phyloP scores from a whole-genome alignment of 140 eudicot genomes.

The Cichorium intybus region DNA sequence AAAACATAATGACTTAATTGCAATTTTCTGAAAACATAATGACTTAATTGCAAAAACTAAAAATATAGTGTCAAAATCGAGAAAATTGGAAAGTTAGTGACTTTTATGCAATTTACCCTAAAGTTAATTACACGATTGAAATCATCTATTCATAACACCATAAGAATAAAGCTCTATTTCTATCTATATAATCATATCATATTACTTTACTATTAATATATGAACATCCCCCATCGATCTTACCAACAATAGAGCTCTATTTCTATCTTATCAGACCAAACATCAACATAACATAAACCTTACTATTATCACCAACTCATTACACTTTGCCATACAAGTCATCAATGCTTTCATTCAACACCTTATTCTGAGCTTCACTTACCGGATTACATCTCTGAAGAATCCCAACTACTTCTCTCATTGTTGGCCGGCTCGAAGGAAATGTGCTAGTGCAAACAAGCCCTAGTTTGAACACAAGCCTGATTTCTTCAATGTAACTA shows the following conservation, averaged over 20 bases:
- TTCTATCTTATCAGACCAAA: constrained; percentile 10
- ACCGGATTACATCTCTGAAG: constrained; percentile 39
- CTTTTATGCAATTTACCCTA: no score
- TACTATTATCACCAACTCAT: constrained; percentile 11
- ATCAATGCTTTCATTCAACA: constrained; percentile 30
- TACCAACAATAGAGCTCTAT: constrained; percentile 7
- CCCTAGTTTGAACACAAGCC: constrained; percentile 63
- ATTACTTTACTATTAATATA: no score
- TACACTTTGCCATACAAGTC: constrained; percentile 28
- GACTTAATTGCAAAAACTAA: no score
- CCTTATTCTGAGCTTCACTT: constrained; percentile 37
- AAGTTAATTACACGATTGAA: no score
- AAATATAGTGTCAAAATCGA: no score
- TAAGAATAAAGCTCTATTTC: no score
- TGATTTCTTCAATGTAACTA: constrained; percentile 51
- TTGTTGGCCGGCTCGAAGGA: constrained; percentile 71
- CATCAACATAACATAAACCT: not conserved
- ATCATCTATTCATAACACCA: no score
- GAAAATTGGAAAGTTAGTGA: no score
- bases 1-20: no score
- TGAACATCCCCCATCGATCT: no score
- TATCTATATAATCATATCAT: no score
- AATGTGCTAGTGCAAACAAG: constrained; percentile 67
- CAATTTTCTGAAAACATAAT: no score
- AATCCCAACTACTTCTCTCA: constrained; percentile 67